A percentile compares a stretch with the other conserved stretches of the same genome.
Evolutionary conservation across 495 filamentous ascomycete species (phyloP).

Genomic region (Diplogelasinospora grovesii): DNA sequence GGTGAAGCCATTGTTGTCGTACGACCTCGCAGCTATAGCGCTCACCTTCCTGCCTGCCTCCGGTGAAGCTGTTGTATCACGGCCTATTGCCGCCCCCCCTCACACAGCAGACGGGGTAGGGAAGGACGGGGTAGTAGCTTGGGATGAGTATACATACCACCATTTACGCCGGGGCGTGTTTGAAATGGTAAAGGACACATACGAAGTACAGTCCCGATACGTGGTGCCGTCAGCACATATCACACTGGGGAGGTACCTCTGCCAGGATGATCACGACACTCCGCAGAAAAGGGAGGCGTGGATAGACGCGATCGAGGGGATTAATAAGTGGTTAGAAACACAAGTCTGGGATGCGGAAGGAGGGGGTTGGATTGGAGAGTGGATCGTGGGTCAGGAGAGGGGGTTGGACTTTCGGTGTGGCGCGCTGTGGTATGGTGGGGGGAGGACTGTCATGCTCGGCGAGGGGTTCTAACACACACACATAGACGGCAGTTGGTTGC

Average conservation of each 20-base stretch:
- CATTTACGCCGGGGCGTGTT: slow-evolving; percentile 79
- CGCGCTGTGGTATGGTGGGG: slow-evolving; percentile 77
- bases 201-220: slow-evolving; percentile 65
- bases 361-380: slow-evolving; percentile 42
- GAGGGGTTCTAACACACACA: slow-evolving; percentile 54
- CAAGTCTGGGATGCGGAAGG: slow-evolving; percentile 57
- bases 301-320: slow-evolving; percentile 60
- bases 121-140: too few relatives aligned
- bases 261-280: slow-evolving; percentile 40
- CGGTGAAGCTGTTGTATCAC: slow-evolving; percentile 39
- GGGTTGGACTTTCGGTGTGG: slow-evolving; percentile 67
- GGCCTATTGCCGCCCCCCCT: slow-evolving; percentile 22
- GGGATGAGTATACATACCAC: slow-evolving; percentile 76
- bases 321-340: slow-evolving; percentile 63
- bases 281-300: slow-evolving; percentile 48
- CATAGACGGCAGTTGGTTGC: too few relatives aligned
- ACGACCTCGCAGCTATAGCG: slow-evolving; percentile 77
- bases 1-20: slow-evolving; percentile 75
- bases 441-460: slow-evolving; percentile 54
- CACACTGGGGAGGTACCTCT: slow-evolving; percentile 75
- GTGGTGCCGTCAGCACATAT: slow-evolving; percentile 82
- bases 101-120: too few relatives aligned
- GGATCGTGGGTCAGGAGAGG: slow-evolving; percentile 71
- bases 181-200: slow-evolving; percentile 46
- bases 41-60: slow-evolving; percentile 77